Base-by-base conservation (phyloP, 345 rosid genomes). In the Adansonia digitata region DNA sequence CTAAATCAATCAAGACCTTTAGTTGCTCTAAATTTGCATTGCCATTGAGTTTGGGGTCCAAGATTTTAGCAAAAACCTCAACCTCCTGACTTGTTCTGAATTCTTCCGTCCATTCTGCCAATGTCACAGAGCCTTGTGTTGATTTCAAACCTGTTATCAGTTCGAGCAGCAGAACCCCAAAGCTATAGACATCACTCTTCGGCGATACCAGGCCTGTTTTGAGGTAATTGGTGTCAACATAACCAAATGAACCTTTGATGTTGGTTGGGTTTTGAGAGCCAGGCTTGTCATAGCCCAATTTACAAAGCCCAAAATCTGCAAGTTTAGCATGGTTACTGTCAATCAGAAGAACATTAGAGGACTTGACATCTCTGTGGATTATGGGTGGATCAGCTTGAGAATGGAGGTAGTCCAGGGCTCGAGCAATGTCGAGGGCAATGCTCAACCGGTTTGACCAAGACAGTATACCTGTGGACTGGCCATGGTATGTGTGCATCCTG, bases 361-460 rank as follows among this genome's bases (percentile, higher is more conserved):
- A 89, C 79, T 89, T 89, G 71, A 89, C 80, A 55, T 91, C 94
- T n/a, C n/a, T n/a, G n/a, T n/a, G n/a, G n/a, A n/a, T n/a, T n/a
- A n/a, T n/a, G n/a, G n/a, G n/a, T n/a, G 88, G 86, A 72, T 84
- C 86, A 1, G 86, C 84, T 26, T 76, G 77, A 1, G 84, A 80
- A 63, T 81, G 88, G 39, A 81, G 86, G 82, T 84, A 86, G 27
- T 81, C 18, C 10, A 86, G 84, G 24, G 88, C 85, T 27, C 62
- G 74, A 12, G 85, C 90, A 14, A 84, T 78, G 82, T 84, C 90
- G 1, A 83, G 71, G 17, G 90, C 86, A 43, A 85, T 83, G 74
- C 27, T 78, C 59, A 85, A 37, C 11, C 90, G 84, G 79, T 71
- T 83, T 5, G 83, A 69, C 88, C 85, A 87, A 0, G 84, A 12